phyloP scores from a whole-genome alignment of 148 eudicot genomes.

The Dysphania ambrosioides region DNA sequence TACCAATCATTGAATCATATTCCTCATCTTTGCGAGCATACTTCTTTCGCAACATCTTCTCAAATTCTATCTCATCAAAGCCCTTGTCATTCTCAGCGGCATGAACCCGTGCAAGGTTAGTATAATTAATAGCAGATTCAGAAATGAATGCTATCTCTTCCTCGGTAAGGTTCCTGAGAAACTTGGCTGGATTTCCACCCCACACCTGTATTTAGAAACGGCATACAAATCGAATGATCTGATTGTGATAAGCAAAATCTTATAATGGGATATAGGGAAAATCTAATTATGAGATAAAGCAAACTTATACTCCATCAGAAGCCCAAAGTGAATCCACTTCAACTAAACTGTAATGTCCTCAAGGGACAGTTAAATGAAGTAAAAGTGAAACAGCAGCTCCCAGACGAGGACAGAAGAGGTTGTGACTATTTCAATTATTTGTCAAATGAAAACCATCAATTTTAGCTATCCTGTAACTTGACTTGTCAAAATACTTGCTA shows the following conservation, averaged over 20 bases:
- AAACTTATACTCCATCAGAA: too few species aligned
- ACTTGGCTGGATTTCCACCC: constrained; percentile 90
- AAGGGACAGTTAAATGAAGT: background rate
- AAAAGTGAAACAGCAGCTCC: background rate
- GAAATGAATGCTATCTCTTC: constrained; percentile 85
- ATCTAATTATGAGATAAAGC: too few species aligned
- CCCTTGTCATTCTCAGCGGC: constrained; percentile 83
- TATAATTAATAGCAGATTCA: constrained; percentile 69
- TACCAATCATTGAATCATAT: constrained; percentile 71
- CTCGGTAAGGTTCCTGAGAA: constrained; percentile 80
- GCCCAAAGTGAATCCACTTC: too few species aligned
- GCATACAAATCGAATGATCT: background rate
- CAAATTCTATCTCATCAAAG: constrained; percentile 77
- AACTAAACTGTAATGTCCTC: background rate
- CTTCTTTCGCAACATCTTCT: constrained; percentile 81
- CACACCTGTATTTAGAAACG: constrained; percentile 36
- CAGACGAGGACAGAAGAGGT: background rate
- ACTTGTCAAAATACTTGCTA: background rate
- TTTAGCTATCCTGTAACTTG: too few species aligned
- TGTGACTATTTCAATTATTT: background rate
- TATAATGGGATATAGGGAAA: too few species aligned
- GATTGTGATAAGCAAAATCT: too few species aligned
- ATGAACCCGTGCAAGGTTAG: constrained; percentile 70
- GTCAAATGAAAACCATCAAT: background rate
- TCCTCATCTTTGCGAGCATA: constrained; percentile 67